Conservation (phyloP, 768 basidiomycete genomes). For the Botryobasidium botryosum region DNA sequence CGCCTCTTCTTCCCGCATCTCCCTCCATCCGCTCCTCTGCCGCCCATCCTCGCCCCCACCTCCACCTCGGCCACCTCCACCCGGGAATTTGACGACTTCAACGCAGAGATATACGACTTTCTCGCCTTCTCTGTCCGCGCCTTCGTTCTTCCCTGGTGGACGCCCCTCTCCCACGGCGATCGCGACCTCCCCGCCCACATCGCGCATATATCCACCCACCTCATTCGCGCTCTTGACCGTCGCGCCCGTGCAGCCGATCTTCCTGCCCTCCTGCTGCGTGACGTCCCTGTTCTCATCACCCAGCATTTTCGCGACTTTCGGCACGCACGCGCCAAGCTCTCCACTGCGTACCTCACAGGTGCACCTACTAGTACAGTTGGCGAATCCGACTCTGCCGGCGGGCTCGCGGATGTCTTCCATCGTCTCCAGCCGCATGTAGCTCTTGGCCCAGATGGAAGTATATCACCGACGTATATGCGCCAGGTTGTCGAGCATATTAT, state of each 20-base stretch:
- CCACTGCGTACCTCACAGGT: constrained; percentile 53
- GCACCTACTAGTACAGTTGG: constrained; percentile 17
- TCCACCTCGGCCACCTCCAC: no score
- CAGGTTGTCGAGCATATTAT: constrained; percentile 66
- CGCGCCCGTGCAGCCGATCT: constrained; percentile 38
- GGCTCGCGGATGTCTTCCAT: constrained; percentile 58
- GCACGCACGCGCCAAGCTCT: constrained; percentile 40
- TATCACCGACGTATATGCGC: constrained; percentile 59
- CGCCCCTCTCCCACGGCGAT: constrained; percentile 67
- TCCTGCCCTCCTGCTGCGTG: constrained; percentile 38
- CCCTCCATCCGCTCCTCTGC: no score
- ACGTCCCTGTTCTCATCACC: constrained; percentile 46
- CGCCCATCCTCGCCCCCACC: no score
- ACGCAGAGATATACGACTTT: constrained; percentile 57
- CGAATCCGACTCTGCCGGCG: constrained; percentile 26
- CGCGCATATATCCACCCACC: constrained; percentile 35
- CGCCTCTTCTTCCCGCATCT: no score
- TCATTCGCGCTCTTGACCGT: constrained; percentile 43
- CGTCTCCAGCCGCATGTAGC: constrained; percentile 76
- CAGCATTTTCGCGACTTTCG: constrained; percentile 73
- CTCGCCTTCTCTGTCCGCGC: constrained; percentile 66
- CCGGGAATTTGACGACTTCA: no score
- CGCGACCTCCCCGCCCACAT: constrained; percentile 66
- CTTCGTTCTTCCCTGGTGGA: constrained; percentile 74
- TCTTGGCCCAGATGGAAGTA: constrained; percentile 39